Base-by-base conservation (phyloP, 352 stramenopile species). In the Pythium monospermum region DNA sequence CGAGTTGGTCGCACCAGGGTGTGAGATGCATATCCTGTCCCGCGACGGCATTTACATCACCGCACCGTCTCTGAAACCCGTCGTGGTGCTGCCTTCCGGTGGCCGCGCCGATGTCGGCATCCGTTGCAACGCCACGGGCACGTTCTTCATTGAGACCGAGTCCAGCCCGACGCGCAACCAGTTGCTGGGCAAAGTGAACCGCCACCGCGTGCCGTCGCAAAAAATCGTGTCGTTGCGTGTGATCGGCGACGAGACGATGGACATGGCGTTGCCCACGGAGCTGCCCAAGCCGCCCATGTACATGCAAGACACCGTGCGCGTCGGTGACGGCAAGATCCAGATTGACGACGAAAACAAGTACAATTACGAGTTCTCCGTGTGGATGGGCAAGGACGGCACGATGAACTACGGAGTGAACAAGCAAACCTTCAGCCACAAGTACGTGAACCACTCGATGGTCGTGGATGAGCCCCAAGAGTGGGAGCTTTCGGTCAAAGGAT, bases 351-450 rank as follows among this genome's bases (percentile, higher is more conserved):
- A 77, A n/a, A 83, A 74, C 60, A 69, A 68, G 50, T 89, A 88
- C 68, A 61, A 66, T 28, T 87, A 85, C 51, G 77, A 87, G 53
- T 89, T 89, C 56, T 86, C 77, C 0, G 67, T 88, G 3, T 87
- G 75, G 78, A 84, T 75, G 69, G 73, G 83, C 41, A 42, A 49
- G n/a, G 28, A 26, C 6, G 55, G 46, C 12, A 57, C 35, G 4
- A 69, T 82, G 41, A 53, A 39, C 19, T 89, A 80, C 57, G 75
- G 73, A n/a, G 75, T 89, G 7, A 89, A 89, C 61, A 67, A 79
- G 53, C 52, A 78, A 41, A 65, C 46, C 27, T 68, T 89, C 28
- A 39, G 69, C 27, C 32, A 69, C 41, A 30, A 65, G 25, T 66
- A 67, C 32, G 61, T 79, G 23, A 87, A 87, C 66, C 64, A 85